These are phyloP conservation scores for Aureobasidium melanogenum DNA, from an alignment of 2,329 filamentous ascomycete species.

Conservation along the genomic window DNA sequence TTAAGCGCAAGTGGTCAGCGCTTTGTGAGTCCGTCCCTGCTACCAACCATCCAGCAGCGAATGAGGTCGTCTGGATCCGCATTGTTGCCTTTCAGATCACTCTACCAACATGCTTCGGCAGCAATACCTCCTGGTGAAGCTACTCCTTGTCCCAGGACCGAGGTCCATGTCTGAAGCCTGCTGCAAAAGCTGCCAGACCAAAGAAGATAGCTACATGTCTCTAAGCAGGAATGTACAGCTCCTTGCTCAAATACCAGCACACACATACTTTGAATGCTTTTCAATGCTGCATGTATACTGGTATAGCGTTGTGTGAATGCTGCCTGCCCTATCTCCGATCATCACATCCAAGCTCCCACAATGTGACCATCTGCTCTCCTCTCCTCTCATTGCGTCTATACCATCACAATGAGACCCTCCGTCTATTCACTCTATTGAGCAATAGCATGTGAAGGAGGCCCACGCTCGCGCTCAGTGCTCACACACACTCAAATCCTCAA, in stretches of 20 bases:
- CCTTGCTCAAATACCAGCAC: too few relatives aligned
- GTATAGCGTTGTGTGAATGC: neutral
- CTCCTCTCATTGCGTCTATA: too few relatives aligned
- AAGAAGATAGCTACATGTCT: neutral
- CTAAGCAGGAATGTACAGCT: neutral
- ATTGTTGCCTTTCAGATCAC: neutral
- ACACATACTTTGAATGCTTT: neutral
- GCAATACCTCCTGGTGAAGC: neutral
- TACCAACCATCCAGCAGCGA: neutral
- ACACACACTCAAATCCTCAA: neutral
- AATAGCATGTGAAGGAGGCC: neutral
- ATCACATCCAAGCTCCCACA: neutral
- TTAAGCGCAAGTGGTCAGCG: neutral
- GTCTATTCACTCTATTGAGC: neutral
- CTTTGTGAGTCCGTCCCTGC: neutral
- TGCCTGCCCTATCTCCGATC: neutral
- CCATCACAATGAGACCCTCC: neutral
- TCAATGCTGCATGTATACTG: neutral
- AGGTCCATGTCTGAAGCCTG: neutral
- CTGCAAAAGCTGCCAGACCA: neutral
- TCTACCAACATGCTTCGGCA: neutral
- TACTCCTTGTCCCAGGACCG: neutral
- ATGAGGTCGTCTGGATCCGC: neutral
- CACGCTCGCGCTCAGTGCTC: neutral
- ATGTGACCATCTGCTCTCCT: neutral